Evolutionary conservation across 306 rosid genomes (phyloP).

Genomic region (Vigna unguiculata): DNA sequence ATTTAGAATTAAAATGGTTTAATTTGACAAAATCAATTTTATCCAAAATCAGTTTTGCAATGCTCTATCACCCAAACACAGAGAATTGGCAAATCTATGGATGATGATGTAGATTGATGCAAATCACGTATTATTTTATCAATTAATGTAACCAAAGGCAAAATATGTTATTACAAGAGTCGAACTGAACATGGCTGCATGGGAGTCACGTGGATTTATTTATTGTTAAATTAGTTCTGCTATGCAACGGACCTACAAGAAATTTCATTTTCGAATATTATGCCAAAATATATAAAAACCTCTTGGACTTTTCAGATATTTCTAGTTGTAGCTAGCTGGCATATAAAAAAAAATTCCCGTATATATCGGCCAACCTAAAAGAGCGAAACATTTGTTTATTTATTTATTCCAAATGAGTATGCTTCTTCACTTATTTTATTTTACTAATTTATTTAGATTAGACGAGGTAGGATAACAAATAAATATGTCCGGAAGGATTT

Average conservation of each 20-base stretch:
- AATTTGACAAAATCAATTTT: neutral
- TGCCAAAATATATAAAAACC: neutral
- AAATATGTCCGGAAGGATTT: too few relatives aligned
- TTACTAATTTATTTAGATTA: too few relatives aligned
- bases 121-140: neutral
- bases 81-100: neutral
- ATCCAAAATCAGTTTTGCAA: neutral
- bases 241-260: neutral
- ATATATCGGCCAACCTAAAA: neutral
- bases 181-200: neutral
- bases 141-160: too few relatives aligned
- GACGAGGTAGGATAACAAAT: too few relatives aligned
- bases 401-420: neutral
- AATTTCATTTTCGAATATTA: neutral
- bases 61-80: neutral
- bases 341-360: neutral
- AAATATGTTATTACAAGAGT: neutral
- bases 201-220: conserved; percentile 32
- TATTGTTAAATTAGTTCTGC: neutral
- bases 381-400: neutral
- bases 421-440: too few relatives aligned
- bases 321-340: neutral
- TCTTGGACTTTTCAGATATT: conserved; percentile 7
- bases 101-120: neutral
- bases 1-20: too few relatives aligned